Conservation (phyloP, 257 asterid species). For the Anisodus acutangulus region DNA sequence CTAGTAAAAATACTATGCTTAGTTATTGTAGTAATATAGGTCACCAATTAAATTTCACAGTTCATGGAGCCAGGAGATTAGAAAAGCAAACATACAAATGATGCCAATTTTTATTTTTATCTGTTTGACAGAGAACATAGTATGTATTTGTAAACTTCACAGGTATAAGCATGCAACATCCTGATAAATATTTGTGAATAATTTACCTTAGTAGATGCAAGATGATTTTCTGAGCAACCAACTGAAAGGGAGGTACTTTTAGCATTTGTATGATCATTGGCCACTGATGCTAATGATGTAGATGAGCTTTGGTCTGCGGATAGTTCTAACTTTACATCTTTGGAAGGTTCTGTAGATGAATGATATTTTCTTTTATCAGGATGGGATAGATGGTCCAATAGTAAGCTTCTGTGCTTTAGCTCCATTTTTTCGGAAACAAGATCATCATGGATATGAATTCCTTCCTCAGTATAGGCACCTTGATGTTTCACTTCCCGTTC, state of each 20-base stretch:
- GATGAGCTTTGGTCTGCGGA: conserved; percentile 42
- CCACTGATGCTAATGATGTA: conserved; percentile 36
- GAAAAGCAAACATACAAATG: not conserved
- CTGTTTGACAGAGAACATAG: not conserved
- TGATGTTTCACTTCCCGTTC: conserved; percentile 41
- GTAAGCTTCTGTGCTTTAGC: conserved; percentile 35
- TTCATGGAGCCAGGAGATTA: not conserved
- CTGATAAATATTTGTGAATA: conserved; percentile 1
- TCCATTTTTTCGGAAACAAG: conserved; percentile 35
- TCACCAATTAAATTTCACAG: not conserved
- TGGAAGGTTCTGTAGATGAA: conserved; percentile 42
- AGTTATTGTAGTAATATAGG: not conserved
- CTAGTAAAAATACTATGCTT: not conserved
- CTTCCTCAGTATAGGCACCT: conserved; percentile 35
- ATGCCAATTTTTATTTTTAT: not conserved
- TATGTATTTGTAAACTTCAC: not conserved
- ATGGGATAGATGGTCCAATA: conserved; percentile 43
- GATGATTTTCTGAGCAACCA: conserved; percentile 64
- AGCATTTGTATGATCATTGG: conserved; percentile 36
- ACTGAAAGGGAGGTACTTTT: conserved; percentile 42
- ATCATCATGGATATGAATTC: conserved; percentile 39
- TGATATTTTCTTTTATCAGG: conserved; percentile 38
- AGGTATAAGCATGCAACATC: not conserved
- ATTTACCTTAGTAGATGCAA: conserved; percentile 46
- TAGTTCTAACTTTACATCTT: conserved; percentile 40